A percentile compares a stretch with the other conserved stretches of the same genome.
Evolutionary conservation across 2,329 filamentous ascomycete genomes (phyloP).

Genomic region (Hirsutella minnesotensis): DNA sequence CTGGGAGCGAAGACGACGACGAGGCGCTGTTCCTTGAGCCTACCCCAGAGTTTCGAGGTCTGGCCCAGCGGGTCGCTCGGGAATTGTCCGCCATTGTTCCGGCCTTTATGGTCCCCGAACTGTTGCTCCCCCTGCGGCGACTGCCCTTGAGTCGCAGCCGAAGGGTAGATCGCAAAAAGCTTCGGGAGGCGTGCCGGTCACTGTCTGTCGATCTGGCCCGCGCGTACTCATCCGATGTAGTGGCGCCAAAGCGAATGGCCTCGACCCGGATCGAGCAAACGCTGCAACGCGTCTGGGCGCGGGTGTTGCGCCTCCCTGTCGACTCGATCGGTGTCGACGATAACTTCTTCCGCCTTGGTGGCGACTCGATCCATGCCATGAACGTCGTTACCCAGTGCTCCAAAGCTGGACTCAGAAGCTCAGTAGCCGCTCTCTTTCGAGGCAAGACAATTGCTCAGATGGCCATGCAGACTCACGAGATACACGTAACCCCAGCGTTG

Average conservation of each 20-base stretch:
- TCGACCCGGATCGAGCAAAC: not conserved
- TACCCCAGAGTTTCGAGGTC: too few species aligned
- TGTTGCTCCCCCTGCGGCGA: not conserved
- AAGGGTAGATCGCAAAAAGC: not conserved
- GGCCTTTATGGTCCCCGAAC: not conserved
- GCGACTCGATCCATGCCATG: conserved; percentile 12
- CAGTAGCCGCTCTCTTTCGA: too few species aligned
- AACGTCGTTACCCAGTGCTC: not conserved
- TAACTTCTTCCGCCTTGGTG: conserved; percentile 11
- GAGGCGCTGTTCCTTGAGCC: too few species aligned
- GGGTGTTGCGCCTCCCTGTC: not conserved
- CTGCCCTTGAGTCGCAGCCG: not conserved
- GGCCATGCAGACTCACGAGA: not conserved
- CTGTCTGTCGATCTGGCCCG: too few species aligned
- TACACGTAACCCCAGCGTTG: not conserved
- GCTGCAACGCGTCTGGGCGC: not conserved
- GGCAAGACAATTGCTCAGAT: not conserved
- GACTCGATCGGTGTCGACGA: not conserved
- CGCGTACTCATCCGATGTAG: not conserved
- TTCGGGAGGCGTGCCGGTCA: too few species aligned
- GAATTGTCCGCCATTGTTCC: not conserved
- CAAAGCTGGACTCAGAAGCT: not conserved
- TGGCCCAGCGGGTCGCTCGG: not conserved
- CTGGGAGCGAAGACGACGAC: too few species aligned
- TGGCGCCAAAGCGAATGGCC: not conserved